Evolutionary conservation across 2,329 filamentous ascomycete species (phyloP), one percentile per base, ranked within the genome.

Genomic region (Colletotrichum somersetense): DNA sequence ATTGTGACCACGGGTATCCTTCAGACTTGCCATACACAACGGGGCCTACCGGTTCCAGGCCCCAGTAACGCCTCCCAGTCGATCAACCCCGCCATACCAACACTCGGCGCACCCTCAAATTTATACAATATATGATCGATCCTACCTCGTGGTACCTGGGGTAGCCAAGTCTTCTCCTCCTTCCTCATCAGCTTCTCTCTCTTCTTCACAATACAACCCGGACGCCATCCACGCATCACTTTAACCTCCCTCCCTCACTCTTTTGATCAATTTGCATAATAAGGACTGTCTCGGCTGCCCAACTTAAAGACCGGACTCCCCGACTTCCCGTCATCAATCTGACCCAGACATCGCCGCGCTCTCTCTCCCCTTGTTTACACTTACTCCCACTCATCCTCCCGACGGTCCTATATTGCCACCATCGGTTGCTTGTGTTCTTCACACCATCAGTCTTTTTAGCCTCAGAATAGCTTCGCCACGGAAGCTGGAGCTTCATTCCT

Each of bases 61-160:
- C 76, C 80, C 81, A 78, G 40, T 66, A 72, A 64, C 58, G 58
- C 63, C 74, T 74, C 72, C 75, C 53, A 80, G 79, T 79, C 80
- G 79, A 80, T 79, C 78, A 77, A 81, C 80, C 81, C 83, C 82
- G 81, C 83, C 75, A 79, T 74, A 78, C 77, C 76, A 80, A 81
- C 78, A 62, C 75, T 79, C 80, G 78, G 78, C 73, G 80, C 79
- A 76, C 76, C 78, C 75, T 80, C 78, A 75, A 77, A 79, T 79
- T 79, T 81, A 82, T 83, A 83, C 80, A 80, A 78, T 77, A 77
- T 76, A 77, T 75, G 70, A 75, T 75, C 74, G 70, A 75, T 75
- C 74, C 74, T 77, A 63, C 75, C 75, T 75, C 75, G 66, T 75
- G 74, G 73, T 73, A 72, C 73, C 74, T 76, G 73, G 74, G 70